Evolutionary conservation across 176 grass and related monocot species (phyloP).

Genomic region (Tuctoria greenei): DNA sequence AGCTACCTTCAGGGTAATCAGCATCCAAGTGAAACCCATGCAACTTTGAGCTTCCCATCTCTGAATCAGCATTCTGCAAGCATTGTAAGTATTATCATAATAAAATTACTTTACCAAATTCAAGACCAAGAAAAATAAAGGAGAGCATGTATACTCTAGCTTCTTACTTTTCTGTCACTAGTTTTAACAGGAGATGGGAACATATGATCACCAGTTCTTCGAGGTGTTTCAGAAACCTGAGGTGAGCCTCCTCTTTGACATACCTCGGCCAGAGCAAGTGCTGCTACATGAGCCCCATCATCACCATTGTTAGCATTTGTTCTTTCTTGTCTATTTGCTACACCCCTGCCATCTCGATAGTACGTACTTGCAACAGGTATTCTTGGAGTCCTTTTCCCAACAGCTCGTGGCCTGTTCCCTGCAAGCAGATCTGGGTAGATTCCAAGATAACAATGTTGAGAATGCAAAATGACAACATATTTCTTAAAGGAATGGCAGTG

Average conservation of each 20-base stretch:
- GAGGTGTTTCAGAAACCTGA: slow-evolving; percentile 69
- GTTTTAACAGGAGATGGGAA: slow-evolving; percentile 63
- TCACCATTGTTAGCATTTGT: slow-evolving; percentile 55
- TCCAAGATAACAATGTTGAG: slow-evolving; percentile 36
- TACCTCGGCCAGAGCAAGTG: slow-evolving; percentile 86
- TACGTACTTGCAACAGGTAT: slow-evolving; percentile 78
- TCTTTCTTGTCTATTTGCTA: slow-evolving; percentile 51
- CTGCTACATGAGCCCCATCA: slow-evolving; percentile 86
- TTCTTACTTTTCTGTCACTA: slow-evolving; percentile 67
- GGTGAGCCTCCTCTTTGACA: slow-evolving; percentile 84
- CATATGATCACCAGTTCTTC: slow-evolving; percentile 54
- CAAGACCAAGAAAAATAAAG: slow-evolving; percentile 9
- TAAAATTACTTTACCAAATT: slow-evolving; percentile 35
- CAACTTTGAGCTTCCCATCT: slow-evolving; percentile 83
- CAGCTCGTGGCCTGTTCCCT: slow-evolving; percentile 68
- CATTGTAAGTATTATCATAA: slow-evolving; percentile 16
- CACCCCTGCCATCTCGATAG: slow-evolving; percentile 57
- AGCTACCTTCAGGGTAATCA: slow-evolving; percentile 77
- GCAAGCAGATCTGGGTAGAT: slow-evolving; percentile 57
- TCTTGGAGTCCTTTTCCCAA: slow-evolving; percentile 97
- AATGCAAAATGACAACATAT: slow-evolving; percentile 21
- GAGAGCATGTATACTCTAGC: slow-evolving; percentile 18
- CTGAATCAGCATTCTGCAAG: slow-evolving; percentile 73
- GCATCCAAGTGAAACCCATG: slow-evolving; percentile 62
- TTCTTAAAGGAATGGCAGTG: not conserved